Base-by-base conservation (phyloP, 768 basidiomycete genomes). In the Psilocybe cubensis region DNA sequence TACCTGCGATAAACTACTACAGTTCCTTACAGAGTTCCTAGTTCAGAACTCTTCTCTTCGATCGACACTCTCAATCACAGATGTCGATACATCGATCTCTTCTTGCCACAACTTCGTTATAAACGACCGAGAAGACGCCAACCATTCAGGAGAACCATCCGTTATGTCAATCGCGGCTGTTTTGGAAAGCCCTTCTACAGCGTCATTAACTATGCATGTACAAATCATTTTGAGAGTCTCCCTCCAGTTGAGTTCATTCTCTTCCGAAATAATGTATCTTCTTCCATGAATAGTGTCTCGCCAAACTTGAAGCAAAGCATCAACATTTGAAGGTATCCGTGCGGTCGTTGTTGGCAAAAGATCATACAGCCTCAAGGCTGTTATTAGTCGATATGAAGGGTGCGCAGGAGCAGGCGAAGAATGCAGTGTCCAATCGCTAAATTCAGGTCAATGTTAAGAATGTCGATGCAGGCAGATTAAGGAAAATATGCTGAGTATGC, bases 371-470 rank as follows among this genome's bases (percentile, higher is more conserved):
- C 89, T 82, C 65, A 97, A 74, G 9, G 87, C 83, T 23, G 83
- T 77, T 59, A 94, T 83, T 54, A 96, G 71, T 12, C 92, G 84
- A 73, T 88, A 95, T 1, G 93, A 96, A 0, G 93, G 92, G 62
- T 89, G 82, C 11, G 86, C 84, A 14, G 88, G 82, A 3, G 67
- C 64, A 10, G 87, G 85, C 2, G 76, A 74, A 9, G 75, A 74
- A 62, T 94, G 85, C 23, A 96, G 70, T 1, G 86, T 90, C 88
- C 93, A 96, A 56, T 93, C 84, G 24, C 95, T 96, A 68, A 35
- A 38, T 25, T 43, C 31, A 38, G 23, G 46, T 47, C 29, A 29
- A 25, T 54, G 27, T 48, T 5, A 38, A 38, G 43, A 24, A 10
- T 6, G 21, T 40, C 57, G 53, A 20, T 28, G 42, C 29, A 50